phyloP scores from a whole-genome alignment of 2,329 filamentous ascomycete genomes.

The Ustilaginoidea virens region DNA sequence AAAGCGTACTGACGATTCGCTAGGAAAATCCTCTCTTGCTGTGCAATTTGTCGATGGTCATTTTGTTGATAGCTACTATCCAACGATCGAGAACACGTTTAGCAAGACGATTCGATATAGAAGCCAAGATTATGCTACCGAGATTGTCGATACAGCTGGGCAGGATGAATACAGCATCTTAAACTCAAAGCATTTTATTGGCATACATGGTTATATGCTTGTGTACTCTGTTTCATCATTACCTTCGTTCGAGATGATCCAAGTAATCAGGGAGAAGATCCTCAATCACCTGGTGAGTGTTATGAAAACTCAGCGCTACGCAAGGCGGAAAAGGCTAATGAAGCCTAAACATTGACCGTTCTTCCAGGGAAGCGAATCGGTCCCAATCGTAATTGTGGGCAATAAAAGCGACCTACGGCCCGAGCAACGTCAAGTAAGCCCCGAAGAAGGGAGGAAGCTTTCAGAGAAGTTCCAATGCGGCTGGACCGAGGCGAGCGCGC shows the following conservation, averaged over 20 bases:
- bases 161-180: constrained; percentile 99
- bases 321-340: too few relatives aligned
- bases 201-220: constrained; percentile 96
- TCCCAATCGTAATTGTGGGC: constrained; percentile 86
- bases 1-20: not conserved
- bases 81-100: constrained; percentile 98
- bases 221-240: constrained; percentile 94
- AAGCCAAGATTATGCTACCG: constrained; percentile 82
- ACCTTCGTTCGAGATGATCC: constrained; percentile 94
- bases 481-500: constrained; percentile 87
- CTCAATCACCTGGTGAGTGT: constrained; percentile 73
- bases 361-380: constrained; percentile 68
- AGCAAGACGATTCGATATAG: constrained; percentile 89
- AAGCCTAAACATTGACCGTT: too few relatives aligned
- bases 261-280: constrained; percentile 93
- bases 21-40: constrained; percentile 94
- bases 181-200: constrained; percentile 97
- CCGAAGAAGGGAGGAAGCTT: constrained; percentile 72
- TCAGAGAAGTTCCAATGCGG: constrained; percentile 80
- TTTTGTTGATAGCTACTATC: constrained; percentile 98
- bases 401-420: constrained; percentile 93
- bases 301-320: too few relatives aligned
- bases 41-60: constrained; percentile 95
- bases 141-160: constrained; percentile 96
- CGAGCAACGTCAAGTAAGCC: constrained; percentile 80